A percentile compares a stretch with the other conserved stretches of the same genome.
Conservation (phyloP, 129 eudicot species). For the Sambucus nigra region DNA sequence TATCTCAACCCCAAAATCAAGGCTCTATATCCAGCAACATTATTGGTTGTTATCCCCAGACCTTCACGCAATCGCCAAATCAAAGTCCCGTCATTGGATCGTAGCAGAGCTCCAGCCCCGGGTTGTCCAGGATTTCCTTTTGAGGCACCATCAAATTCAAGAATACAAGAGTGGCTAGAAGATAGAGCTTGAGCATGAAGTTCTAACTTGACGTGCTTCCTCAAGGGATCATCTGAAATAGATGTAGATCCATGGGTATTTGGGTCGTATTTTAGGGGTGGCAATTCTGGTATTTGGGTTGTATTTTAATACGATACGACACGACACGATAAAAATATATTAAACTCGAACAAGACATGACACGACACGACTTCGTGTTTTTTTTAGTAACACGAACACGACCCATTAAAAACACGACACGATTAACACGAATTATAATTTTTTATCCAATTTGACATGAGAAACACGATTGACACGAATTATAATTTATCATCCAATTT, state of each 20-base stretch:
- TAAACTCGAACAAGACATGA: no score
- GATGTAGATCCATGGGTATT: constrained; percentile 10
- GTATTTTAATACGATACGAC: no score
- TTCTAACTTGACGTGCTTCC: constrained; percentile 32
- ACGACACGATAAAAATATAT: no score
- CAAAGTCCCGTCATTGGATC: constrained; percentile 61
- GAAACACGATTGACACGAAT: no score
- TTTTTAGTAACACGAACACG: no score
- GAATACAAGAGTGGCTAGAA: constrained; percentile 44
- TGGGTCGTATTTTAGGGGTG: no score
- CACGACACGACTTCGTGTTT: no score
- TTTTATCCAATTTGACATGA: no score
- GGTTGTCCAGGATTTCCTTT: constrained; percentile 97
- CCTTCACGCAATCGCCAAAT: constrained; percentile 84
- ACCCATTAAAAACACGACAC: no score
- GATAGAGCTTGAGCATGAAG: constrained; percentile 14
- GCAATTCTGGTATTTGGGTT: no score
- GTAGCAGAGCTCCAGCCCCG: constrained; percentile 84
- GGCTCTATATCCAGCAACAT: constrained; percentile 84
- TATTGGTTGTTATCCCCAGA: constrained; percentile 70
- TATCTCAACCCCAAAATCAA: constrained; percentile 72
- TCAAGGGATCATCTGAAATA: constrained; percentile 11
- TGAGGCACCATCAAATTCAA: constrained; percentile 94
- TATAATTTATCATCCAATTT: no score
- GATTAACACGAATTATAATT: no score